Base-by-base conservation (phyloP, 1,284 basidiomycete species). In the Wolfiporia cocos region DNA sequence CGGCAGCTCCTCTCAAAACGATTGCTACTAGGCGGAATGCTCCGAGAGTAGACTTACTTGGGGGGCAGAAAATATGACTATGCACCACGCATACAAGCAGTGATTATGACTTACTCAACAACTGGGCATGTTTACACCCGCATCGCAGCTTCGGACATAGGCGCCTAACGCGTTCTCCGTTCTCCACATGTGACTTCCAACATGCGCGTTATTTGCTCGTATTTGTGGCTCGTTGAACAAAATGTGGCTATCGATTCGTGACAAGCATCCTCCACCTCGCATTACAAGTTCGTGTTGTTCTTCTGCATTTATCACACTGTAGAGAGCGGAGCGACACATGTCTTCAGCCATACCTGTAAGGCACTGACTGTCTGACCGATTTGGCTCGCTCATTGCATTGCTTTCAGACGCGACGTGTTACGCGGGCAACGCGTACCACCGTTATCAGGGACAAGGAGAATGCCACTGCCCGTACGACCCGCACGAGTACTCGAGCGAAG, bases 361-460 rank as follows among this genome's bases (percentile, higher is more conserved):
- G 58, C 15, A 22, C 30, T 20, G 11, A 11, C 17, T 15, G 9
- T 38, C 20, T 28, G 19, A 12, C 3, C 34, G 1, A 6, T 10
- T n/a, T 3, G 11, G 17, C 29, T 5, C 31, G 19, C 20, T 21
- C 30, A 18, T 33, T 44, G 18, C 24, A 42, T 3, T 6, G 29
- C 14, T 7, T 31, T 19, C 46, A 81, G 79, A 74, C 72, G 49
- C 74, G 78, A 51, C 75, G 79, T 62, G 65, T 72, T 42, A 74
- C 75, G 42, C 72, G 80, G 56, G 70, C 70, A 39, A 72, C 71
- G 42, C 73, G 74, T 42, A 46, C 56, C 11, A 58, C 67, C 9
- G 64, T 70, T 22, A 69, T 74, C 52, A 81, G 78, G 59, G 79
- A 83, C 56, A 74, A 68, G 53, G 79, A 82, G 69, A 85, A 69